These are phyloP conservation scores for Albizia julibrissin DNA, from an alignment of 306 rosid genomes.

Conservation along the genomic window DNA sequence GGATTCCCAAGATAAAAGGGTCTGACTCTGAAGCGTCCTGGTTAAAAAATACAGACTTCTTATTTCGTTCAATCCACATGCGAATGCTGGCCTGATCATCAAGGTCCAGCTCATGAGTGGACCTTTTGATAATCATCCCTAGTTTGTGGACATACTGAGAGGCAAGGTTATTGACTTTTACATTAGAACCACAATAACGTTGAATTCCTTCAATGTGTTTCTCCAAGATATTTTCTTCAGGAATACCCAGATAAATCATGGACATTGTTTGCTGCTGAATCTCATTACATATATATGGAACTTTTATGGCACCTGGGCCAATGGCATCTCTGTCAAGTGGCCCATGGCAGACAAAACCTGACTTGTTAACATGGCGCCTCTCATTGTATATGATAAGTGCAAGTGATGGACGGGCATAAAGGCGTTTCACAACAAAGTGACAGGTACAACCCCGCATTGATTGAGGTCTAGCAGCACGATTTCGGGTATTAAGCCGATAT, in stretches of 20 bases:
- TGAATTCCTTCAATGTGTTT: constrained; percentile 92
- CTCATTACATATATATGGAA: constrained; percentile 87
- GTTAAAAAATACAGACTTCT: constrained; percentile 72
- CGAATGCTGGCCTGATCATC: constrained; percentile 95
- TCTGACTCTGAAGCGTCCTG: constrained; percentile 85
- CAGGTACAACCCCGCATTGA: constrained; percentile 96
- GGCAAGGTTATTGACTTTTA: constrained; percentile 79
- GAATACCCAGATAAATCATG: constrained; percentile 95
- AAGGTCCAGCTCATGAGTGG: constrained; percentile 90
- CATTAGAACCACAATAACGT: constrained; percentile 81
- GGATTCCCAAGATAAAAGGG: constrained; percentile 88
- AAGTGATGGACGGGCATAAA: constrained; percentile 85
- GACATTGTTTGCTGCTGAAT: constrained; percentile 98
- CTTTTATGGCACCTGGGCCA: constrained; percentile 85
- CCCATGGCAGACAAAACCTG: constrained; percentile 95
- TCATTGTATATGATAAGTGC: constrained; percentile 77
- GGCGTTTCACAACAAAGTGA: constrained; percentile 87
- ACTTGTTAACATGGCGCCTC: constrained; percentile 82
- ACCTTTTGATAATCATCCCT: constrained; percentile 92
- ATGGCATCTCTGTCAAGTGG: constrained; percentile 95
- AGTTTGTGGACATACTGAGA: constrained; percentile 93
- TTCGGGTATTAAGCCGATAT: constrained; percentile 92
- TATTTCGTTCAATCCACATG: constrained; percentile 92
- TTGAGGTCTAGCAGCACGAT: constrained; percentile 98
- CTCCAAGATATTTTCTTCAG: constrained; percentile 91